These are phyloP conservation scores for Coemansia sp. DNA, from an alignment of 192 early-diverging fungal species.

Conservation along the genomic window DNA sequence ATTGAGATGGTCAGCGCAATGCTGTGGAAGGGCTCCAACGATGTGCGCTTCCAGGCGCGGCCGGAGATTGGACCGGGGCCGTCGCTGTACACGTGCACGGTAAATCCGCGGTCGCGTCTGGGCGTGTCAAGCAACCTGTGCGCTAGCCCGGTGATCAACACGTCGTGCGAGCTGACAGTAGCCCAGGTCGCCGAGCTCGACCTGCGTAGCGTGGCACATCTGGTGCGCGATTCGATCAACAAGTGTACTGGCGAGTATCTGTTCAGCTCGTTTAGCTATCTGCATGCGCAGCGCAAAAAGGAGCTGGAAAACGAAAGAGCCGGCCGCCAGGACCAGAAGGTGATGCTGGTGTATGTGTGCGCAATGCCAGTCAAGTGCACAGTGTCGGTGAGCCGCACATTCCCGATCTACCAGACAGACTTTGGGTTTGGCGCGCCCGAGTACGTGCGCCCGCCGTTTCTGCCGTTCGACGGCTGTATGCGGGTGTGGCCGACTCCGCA, in stretches of 20 bases:
- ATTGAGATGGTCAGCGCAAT: slow-evolving; percentile 34
- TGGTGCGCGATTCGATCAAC: slow-evolving; percentile 16
- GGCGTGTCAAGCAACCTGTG: slow-evolving; percentile 25
- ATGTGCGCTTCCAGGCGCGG: slow-evolving; percentile 7
- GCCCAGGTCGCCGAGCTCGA: slow-evolving; percentile 20
- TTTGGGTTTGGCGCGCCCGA: slow-evolving; percentile 43
- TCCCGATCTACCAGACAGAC: slow-evolving; percentile 44
- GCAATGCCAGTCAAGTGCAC: slow-evolving; percentile 31
- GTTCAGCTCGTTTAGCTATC: slow-evolving; percentile 29
- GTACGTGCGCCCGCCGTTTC: slow-evolving; percentile 42
- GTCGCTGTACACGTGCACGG: slow-evolving; percentile 41
- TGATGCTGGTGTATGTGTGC: slow-evolving; percentile 36
- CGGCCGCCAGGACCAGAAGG: slow-evolving; percentile 3
- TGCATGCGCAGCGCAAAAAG: slow-evolving; percentile 13
- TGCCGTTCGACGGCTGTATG: slow-evolving; percentile 48
- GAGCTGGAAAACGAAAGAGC: slow-evolving; percentile 18
- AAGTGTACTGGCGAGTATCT: slow-evolving; percentile 18
- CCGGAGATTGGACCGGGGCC: slow-evolving; percentile 7
- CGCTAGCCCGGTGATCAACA: slow-evolving; percentile 35
- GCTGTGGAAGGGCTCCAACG: slow-evolving; percentile 37
- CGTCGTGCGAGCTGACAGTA: slow-evolving; percentile 11
- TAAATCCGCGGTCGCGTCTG: slow-evolving; percentile 26
- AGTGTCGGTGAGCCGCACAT: slow-evolving; percentile 37
- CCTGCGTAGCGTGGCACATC: slow-evolving; percentile 14
- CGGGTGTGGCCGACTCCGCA: slow-evolving; percentile 45